Conservation (phyloP, 1,284 basidiomycete genomes). For the Butyriboletus pseudospeciosus region DNA sequence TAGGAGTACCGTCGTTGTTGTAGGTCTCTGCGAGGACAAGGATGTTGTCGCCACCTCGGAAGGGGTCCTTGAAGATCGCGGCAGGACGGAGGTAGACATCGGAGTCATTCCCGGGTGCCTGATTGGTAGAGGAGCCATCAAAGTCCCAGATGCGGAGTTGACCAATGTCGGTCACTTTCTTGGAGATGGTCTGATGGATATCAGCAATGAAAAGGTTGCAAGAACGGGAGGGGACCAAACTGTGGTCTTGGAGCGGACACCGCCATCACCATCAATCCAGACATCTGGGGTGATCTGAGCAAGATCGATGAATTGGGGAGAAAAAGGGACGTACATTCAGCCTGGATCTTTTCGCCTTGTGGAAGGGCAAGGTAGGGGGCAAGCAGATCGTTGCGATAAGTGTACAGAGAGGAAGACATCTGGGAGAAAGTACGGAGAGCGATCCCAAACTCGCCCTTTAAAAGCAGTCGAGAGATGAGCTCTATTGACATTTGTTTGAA, state of each 20-base stretch:
- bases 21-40: conserved; percentile 96
- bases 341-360: conserved; percentile 86
- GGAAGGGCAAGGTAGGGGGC: conserved; percentile 80
- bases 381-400: conserved; percentile 78
- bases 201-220: not conserved
- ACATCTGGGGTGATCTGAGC: conserved; percentile 57
- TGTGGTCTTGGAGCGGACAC: conserved; percentile 92
- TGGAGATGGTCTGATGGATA: conserved; percentile 63
- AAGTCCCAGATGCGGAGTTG: conserved; percentile 98
- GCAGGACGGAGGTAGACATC: conserved; percentile 98
- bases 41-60: conserved; percentile 98
- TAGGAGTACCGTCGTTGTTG: conserved; percentile 99
- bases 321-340: conserved; percentile 67
- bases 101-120: conserved; percentile 92
- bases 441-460: conserved; percentile 16
- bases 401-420: conserved; percentile 25
- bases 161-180: conserved; percentile 80
- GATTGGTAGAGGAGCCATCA: conserved; percentile 96
- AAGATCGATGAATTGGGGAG: conserved; percentile 12
- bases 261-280: conserved; percentile 92
- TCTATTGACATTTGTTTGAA: conserved; percentile 27
- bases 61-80: conserved; percentile 98
- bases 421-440: not conserved
- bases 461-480: conserved; percentile 10
- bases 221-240: conserved; percentile 39